Conservation (phyloP, 345 rosid genomes). For the Excoecaria agallocha region DNA sequence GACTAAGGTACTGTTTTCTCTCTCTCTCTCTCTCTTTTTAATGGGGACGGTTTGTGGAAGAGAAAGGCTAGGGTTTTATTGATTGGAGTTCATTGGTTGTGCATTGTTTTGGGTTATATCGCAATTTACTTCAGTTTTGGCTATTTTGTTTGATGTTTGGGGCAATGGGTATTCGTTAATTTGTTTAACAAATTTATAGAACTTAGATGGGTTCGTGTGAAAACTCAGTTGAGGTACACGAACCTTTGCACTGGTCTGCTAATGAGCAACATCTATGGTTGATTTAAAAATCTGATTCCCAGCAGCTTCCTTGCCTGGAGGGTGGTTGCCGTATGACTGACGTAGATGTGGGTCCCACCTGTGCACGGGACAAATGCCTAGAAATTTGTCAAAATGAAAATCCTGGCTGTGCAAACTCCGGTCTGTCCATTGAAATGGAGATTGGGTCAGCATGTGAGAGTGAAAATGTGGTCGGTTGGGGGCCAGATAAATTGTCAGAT, state of each 20-base stretch:
- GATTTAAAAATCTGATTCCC: conserved; percentile 14
- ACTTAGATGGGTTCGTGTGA: conserved; percentile 34
- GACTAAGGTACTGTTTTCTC: conserved; percentile 13
- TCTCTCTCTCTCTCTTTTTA: too few relatives aligned
- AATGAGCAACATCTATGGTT: conserved; percentile 24
- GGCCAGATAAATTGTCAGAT: conserved; percentile 5
- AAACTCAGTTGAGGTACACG: conserved; percentile 19
- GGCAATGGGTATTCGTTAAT: conserved; percentile 14
- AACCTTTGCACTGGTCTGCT: conserved; percentile 19
- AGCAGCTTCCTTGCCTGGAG: conserved; percentile 8
- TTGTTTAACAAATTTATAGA: conserved; percentile 16
- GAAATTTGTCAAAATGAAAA: conserved; percentile 20
- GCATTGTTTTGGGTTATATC: conserved; percentile 28
- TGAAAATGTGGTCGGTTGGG: conserved; percentile 13
- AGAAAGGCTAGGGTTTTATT: conserved; percentile 20
- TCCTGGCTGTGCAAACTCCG: conserved; percentile 18
- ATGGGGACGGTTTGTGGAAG: neutral
- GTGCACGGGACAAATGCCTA: conserved; percentile 21
- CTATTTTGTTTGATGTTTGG: neutral
- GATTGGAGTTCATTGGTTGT: conserved; percentile 33
- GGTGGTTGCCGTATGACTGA: conserved; percentile 24
- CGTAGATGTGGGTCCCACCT: conserved; percentile 23
- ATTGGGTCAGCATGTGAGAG: conserved; percentile 4
- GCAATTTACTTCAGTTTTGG: conserved; percentile 11
- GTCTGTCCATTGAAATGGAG: neutral